phyloP scores from a whole-genome alignment of 441 rosid genomes.

The Theobroma grandiflorum region DNA sequence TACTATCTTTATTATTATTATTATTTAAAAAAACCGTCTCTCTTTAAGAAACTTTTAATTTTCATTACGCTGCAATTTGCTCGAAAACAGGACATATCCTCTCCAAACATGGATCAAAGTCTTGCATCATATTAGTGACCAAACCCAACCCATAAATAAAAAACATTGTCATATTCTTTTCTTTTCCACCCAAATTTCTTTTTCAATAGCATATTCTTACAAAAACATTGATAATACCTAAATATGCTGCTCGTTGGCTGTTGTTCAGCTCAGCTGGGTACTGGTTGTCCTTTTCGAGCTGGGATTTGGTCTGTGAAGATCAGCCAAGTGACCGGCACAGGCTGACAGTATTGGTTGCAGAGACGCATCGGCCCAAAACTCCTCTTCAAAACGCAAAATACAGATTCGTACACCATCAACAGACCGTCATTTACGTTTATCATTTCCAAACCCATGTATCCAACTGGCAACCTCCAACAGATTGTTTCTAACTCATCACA shows the following conservation, averaged over 20 bases:
- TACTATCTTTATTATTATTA: no score
- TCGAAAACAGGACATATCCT: constrained; percentile 5
- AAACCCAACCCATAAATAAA: neutral
- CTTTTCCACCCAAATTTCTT: neutral
- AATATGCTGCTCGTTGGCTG: neutral
- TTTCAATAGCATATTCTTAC: neutral
- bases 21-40: neutral
- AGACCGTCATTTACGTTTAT: neutral
- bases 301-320: neutral
- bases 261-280: neutral
- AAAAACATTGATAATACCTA: neutral
- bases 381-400: neutral
- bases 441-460: neutral
- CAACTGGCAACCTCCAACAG: neutral
- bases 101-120: neutral
- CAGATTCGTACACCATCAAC: neutral
- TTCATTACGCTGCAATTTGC: neutral
- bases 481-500: neutral
- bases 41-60: neutral
- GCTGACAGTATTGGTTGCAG: neutral
- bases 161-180: neutral
- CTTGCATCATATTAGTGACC: neutral
- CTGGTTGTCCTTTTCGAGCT: neutral
- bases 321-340: neutral
- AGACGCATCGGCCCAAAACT: neutral